A percentile compares a stretch with the other conserved stretches of the same genome.
phyloP scores from a whole-genome alignment of 176 grass and related monocot genomes.

The Aegilops speltoides region DNA sequence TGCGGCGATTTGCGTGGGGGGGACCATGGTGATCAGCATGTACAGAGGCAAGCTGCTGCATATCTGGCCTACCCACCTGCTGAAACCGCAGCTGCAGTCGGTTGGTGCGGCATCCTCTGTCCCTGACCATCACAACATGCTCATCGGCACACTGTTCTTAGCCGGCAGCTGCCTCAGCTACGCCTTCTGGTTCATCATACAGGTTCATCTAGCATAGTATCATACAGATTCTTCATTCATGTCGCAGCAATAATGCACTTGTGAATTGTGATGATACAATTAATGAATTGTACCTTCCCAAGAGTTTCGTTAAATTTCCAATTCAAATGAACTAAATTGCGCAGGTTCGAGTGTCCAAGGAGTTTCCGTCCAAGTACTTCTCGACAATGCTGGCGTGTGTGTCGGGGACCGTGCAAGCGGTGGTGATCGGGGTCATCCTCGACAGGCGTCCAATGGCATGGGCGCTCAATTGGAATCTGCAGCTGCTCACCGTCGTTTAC shows the following conservation, averaged over 20 bases:
- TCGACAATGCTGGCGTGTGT: slow-evolving; percentile 38
- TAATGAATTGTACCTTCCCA: not conserved
- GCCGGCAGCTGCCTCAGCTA: slow-evolving; percentile 35
- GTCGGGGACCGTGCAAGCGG: slow-evolving; percentile 20
- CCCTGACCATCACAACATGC: slow-evolving; percentile 16
- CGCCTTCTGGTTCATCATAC: slow-evolving; percentile 47
- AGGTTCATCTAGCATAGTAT: slow-evolving; percentile 14
- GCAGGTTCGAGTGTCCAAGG: slow-evolving; percentile 22
- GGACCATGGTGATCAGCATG: slow-evolving; percentile 49
- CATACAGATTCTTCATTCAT: not conserved
- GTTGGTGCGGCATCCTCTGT: not conserved
- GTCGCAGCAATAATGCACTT: not conserved
- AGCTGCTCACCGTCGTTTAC: slow-evolving; percentile 42
- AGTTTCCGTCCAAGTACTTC: slow-evolving; percentile 46
- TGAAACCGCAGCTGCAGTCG: not conserved
- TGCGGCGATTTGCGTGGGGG: slow-evolving; percentile 33
- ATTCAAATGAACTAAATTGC: not conserved
- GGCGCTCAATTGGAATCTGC: slow-evolving; percentile 37
- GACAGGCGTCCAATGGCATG: not conserved
- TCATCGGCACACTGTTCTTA: slow-evolving; percentile 32
- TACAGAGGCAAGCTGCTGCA: slow-evolving; percentile 32
- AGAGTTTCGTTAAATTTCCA: not conserved
- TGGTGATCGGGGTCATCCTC: slow-evolving; percentile 4
- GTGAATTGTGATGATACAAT: not conserved
- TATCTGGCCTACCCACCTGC: slow-evolving; percentile 28